Conservation (phyloP, 116 monocot genomes). For the Zostera marina region DNA sequence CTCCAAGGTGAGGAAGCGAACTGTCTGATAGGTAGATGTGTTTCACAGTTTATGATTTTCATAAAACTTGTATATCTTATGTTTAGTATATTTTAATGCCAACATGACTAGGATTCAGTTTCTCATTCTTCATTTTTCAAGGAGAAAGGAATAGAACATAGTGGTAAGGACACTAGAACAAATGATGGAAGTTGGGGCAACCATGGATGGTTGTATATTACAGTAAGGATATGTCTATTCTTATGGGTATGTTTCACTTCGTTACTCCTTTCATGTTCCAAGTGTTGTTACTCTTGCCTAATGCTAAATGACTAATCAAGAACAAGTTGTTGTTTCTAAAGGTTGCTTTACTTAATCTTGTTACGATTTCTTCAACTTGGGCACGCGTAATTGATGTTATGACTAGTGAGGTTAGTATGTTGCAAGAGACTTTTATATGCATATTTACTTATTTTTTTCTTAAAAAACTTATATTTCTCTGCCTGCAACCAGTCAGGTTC, state of each 20-base stretch:
- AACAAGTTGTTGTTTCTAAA: constrained; percentile 15
- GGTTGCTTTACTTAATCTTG: constrained; percentile 95
- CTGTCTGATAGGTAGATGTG: not conserved
- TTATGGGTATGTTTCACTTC: constrained; percentile 53
- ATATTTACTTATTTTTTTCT: not conserved
- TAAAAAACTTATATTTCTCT: not conserved
- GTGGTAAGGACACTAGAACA: constrained; percentile 5
- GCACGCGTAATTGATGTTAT: constrained; percentile 95
- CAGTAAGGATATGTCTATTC: constrained; percentile 64
- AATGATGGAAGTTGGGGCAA: constrained; percentile 32
- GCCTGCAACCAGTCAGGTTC: constrained; percentile 80
- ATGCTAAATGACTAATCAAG: not conserved
- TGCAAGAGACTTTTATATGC: not conserved
- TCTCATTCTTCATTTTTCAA: constrained; percentile 17
- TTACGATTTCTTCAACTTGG: constrained; percentile 94
- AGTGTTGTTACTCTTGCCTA: not conserved
- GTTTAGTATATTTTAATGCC: not conserved
- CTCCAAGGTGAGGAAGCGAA: constrained; percentile 7
- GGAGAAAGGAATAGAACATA: constrained; percentile 9
- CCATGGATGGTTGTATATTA: constrained; percentile 75
- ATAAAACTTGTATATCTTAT: constrained; percentile 2
- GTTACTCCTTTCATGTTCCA: not conserved
- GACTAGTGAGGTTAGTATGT: constrained; percentile 68
- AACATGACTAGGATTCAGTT: constrained; percentile 14
- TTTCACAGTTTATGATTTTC: not conserved